Percentiles rank a stretch among this genome's conserved stretches.
Conservation (phyloP, 2,329 filamentous ascomycete species). For the Fusarium siculi region DNA sequence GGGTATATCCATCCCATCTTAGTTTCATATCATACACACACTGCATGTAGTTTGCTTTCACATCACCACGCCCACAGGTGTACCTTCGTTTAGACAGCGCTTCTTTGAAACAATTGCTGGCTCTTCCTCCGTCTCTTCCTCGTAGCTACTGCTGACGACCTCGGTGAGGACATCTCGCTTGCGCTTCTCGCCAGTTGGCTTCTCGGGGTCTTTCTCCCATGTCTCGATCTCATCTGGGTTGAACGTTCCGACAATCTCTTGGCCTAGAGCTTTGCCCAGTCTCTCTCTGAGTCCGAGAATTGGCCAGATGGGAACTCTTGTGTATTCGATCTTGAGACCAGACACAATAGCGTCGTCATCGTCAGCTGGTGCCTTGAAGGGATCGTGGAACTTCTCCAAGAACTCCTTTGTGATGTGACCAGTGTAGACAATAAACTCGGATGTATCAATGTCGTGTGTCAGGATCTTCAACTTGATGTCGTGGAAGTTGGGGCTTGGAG, state of each 20-base stretch:
- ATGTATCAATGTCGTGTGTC: conserved; percentile 59
- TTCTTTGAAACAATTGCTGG: conserved; percentile 47
- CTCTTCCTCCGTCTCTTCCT: conserved; percentile 51
- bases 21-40: conserved; percentile 6
- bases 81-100: conserved; percentile 47
- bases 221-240: conserved; percentile 56
- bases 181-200: conserved; percentile 45
- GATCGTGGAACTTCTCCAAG: conserved; percentile 61
- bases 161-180: conserved; percentile 52
- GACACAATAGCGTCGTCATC: conserved; percentile 41
- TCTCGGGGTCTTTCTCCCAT: conserved; percentile 55
- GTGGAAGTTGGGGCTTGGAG: conserved; percentile 51
- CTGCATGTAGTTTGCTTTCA: conserved; percentile 25
- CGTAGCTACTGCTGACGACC: conserved; percentile 55
- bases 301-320: conserved; percentile 64
- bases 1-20: conserved; percentile 11
- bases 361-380: conserved; percentile 51
- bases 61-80: conserved; percentile 47
- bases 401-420: conserved; percentile 60
- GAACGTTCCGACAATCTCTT: conserved; percentile 59
- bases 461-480: conserved; percentile 63
- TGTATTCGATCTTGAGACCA: conserved; percentile 59
- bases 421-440: conserved; percentile 65
- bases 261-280: conserved; percentile 63
- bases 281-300: conserved; percentile 66